phyloP scores from a whole-genome alignment of 2,329 filamentous ascomycete species.

The Ciborinia camelliae region DNA sequence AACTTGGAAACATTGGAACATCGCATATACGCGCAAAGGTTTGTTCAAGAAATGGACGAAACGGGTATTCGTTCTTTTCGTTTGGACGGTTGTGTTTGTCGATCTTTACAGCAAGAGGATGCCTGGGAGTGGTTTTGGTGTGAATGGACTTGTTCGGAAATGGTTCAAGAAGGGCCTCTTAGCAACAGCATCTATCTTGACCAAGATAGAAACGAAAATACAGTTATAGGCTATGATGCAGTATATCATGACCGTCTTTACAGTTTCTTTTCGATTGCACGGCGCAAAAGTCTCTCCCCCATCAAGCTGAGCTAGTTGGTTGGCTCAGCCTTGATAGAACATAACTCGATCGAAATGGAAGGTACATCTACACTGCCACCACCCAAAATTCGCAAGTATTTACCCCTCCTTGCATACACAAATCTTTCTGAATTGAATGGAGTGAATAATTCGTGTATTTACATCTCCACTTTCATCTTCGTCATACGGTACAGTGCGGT shows the following conservation, averaged over 20 bases:
- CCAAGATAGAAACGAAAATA: neutral
- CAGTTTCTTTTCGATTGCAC: neutral
- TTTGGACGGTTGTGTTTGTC: neutral
- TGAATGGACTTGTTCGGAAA: neutral
- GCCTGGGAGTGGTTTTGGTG: neutral
- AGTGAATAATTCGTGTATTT: too few species aligned
- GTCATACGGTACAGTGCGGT: neutral
- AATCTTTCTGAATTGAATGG: neutral
- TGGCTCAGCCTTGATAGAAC: neutral
- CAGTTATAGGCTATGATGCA: neutral
- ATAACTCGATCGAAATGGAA: too few species aligned
- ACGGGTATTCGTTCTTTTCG: neutral
- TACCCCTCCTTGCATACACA: neutral
- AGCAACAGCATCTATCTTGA: neutral
- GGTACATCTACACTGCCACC: too few species aligned
- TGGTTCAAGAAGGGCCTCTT: conserved; percentile 9
- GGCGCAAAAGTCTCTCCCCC: neutral
- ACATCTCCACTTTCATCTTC: too few species aligned
- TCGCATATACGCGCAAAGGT: conserved; percentile 49
- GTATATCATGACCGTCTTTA: neutral
- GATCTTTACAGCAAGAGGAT: neutral
- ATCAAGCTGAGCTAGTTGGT: neutral
- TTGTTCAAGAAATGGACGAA: conserved; percentile 36
- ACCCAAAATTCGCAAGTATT: neutral
- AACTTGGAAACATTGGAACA: conserved; percentile 52